Evolutionary conservation across 2,329 filamentous ascomycete species (phyloP).

Genomic region (Colletotrichum orchidophilum): DNA sequence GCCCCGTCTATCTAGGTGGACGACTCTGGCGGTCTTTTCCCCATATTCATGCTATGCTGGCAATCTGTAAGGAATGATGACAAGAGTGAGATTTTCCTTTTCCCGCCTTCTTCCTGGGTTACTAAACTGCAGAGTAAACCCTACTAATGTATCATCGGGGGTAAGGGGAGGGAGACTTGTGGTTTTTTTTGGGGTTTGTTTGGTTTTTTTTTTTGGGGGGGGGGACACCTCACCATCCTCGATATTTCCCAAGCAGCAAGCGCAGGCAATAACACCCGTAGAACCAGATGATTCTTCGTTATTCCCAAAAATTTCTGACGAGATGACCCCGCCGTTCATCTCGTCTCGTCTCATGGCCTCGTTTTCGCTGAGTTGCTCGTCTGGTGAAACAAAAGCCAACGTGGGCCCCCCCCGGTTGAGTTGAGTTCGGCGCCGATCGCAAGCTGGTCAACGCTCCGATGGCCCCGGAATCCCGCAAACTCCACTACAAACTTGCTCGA

Average conservation of each 20-base stretch:
- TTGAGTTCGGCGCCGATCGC: background rate
- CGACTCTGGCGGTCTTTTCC: background rate
- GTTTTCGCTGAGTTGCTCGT: background rate
- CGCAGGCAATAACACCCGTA: too few species aligned
- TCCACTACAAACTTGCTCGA: background rate
- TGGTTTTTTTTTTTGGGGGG: too few species aligned
- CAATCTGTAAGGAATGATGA: constrained; percentile 16
- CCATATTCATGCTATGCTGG: background rate
- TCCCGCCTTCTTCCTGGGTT: background rate
- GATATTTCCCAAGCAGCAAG: too few species aligned
- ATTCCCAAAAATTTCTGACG: background rate
- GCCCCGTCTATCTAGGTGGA: background rate
- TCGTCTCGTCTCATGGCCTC: background rate
- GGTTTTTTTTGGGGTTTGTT: too few species aligned
- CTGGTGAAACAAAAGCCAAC: too few species aligned
- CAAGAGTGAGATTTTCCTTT: constrained; percentile 11
- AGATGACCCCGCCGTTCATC: background rate
- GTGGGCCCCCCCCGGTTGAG: too few species aligned
- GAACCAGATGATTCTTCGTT: too few species aligned
- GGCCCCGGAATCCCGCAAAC: background rate
- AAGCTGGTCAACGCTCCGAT: background rate
- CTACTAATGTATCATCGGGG: too few species aligned
- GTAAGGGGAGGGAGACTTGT: too few species aligned
- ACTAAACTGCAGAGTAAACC: background rate
- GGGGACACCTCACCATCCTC: too few species aligned